These are phyloP conservation scores for Hibiscus syriacus DNA, from an alignment of 345 rosid genomes.

Conservation along the genomic window DNA sequence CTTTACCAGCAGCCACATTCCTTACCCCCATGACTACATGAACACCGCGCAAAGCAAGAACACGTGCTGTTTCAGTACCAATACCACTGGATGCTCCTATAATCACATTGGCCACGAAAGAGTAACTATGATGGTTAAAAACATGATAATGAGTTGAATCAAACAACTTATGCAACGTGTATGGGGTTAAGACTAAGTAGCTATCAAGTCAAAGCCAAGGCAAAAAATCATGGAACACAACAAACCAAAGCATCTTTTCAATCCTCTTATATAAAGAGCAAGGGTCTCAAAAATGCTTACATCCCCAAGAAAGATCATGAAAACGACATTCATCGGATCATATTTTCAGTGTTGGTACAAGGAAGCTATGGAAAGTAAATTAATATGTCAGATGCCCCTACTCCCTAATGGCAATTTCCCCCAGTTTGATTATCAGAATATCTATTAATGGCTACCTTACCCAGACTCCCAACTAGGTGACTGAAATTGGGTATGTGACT, in stretches of 20 bases:
- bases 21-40: constrained; percentile 64
- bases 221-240: background rate
- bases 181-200: background rate
- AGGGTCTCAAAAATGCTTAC: background rate
- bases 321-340: background rate
- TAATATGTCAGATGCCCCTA: too few species aligned
- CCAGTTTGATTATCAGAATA: too few species aligned
- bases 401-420: too few species aligned
- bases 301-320: background rate
- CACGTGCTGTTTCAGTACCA: constrained; percentile 61
- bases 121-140: background rate
- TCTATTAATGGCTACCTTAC: too few species aligned
- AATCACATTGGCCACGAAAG: background rate
- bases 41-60: constrained; percentile 72
- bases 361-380: too few species aligned
- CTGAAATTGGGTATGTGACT: too few species aligned
- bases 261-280: background rate
- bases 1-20: constrained; percentile 48
- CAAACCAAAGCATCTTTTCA: background rate
- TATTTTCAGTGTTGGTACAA: background rate
- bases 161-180: too few species aligned
- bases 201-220: background rate
- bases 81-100: constrained; percentile 81
- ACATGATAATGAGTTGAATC: background rate
- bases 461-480: too few species aligned